phyloP scores from a whole-genome alignment of 106 monocot genomes.

The Gastrodia elata region DNA sequence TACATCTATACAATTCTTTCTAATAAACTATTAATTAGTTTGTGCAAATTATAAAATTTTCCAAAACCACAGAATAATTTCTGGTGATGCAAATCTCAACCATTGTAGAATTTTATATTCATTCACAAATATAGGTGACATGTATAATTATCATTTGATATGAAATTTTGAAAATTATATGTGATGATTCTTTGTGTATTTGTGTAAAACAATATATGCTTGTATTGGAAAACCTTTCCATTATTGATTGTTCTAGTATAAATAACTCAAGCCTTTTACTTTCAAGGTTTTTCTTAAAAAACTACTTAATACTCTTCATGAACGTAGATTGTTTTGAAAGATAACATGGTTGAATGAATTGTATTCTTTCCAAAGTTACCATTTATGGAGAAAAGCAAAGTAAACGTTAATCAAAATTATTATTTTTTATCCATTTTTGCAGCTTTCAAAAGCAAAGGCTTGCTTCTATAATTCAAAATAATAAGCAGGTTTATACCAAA shows the following conservation, averaged over 20 bases:
- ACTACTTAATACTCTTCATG: not conserved
- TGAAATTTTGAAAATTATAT: not conserved
- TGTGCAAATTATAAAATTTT: not conserved
- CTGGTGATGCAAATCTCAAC: not conserved
- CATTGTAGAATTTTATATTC: not conserved
- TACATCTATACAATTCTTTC: not conserved
- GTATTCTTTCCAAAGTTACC: not conserved
- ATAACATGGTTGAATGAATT: not conserved
- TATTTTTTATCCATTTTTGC: not conserved
- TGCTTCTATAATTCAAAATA: not conserved
- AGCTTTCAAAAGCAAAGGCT: not conserved
- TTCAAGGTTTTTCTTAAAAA: not conserved
- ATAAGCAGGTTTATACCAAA: not conserved
- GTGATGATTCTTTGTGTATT: not conserved
- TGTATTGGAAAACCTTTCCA: not conserved
- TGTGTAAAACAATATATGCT: not conserved
- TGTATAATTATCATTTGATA: not conserved
- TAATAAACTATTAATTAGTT: not conserved
- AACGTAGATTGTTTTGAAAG: not conserved
- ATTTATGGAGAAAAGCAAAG: not conserved
- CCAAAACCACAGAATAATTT: not conserved
- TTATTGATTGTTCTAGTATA: no score
- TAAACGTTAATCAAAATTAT: not conserved
- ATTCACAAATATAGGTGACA: not conserved
- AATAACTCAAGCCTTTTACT: no score